Percentiles rank a stretch among this genome's conserved stretches.
phyloP scores from a whole-genome alignment of 1,139 yeast genomes.

The Scheffersomyces lignicola region DNA sequence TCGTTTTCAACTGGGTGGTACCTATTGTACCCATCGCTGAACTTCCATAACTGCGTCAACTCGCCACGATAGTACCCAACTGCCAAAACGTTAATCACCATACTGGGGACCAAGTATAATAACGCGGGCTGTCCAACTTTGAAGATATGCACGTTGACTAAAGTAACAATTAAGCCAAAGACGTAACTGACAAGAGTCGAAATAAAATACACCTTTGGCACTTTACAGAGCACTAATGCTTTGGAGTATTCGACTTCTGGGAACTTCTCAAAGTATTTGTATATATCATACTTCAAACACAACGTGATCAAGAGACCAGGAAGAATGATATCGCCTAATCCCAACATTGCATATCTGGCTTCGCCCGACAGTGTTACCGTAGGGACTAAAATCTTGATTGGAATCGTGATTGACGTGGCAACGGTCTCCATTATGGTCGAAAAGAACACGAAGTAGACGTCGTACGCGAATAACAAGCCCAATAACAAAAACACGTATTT shows the following conservation, averaged over 20 bases:
- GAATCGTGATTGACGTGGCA: constrained; percentile 50
- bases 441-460: constrained; percentile 65
- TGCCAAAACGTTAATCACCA: constrained; percentile 8
- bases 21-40: constrained; percentile 19
- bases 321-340: constrained; percentile 61
- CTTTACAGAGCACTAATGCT: constrained; percentile 8
- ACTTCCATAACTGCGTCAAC: constrained; percentile 33
- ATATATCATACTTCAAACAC: constrained; percentile 52
- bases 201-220: constrained; percentile 45
- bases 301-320: constrained; percentile 55
- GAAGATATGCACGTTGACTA: constrained; percentile 35
- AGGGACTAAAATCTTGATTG: constrained; percentile 57
- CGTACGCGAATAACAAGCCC: constrained; percentile 56
- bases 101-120: constrained; percentile 57
- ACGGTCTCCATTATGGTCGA: constrained; percentile 64
- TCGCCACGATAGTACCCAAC: constrained; percentile 33
- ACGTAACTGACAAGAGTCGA: constrained; percentile 45
- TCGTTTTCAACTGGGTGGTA: constrained; percentile 17
- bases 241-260: not conserved
- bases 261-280: constrained; percentile 27
- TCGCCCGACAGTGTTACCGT: constrained; percentile 11
- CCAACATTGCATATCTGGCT: constrained; percentile 30
- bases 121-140: constrained; percentile 67
- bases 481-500: constrained; percentile 47
- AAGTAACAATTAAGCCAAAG: constrained; percentile 45